Evolutionary conservation across 139 green algal species (phyloP).

Genomic region (Tetratostichococcus sp.): DNA sequence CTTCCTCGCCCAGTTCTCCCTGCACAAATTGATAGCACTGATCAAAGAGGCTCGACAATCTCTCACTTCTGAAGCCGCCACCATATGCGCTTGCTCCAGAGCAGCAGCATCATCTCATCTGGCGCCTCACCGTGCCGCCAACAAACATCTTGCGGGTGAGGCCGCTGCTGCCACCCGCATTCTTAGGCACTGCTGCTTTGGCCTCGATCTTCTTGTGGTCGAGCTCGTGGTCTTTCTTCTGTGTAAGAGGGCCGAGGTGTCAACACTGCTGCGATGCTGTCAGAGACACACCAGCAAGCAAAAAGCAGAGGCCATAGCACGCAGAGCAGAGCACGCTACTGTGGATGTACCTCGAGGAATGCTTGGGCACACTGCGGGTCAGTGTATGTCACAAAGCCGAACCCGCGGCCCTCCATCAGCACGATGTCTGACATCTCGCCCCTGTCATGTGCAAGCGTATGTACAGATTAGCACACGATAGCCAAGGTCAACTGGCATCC

Average conservation of each 20-base stretch:
- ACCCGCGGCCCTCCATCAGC: constrained; percentile 67
- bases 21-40: too few relatives aligned
- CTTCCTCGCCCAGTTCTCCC: constrained; percentile 66
- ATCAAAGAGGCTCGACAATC: too few relatives aligned
- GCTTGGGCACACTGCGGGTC: constrained; percentile 37
- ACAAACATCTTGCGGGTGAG: constrained; percentile 79
- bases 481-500: too few relatives aligned
- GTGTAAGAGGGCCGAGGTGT: neutral
- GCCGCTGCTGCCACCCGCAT: constrained; percentile 33
- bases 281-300: neutral
- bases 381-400: constrained; percentile 73
- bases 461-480: too few relatives aligned
- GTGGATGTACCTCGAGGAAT: constrained; percentile 49
- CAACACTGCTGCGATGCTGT: too few relatives aligned
- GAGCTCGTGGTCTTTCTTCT: constrained; percentile 51
- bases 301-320: too few relatives aligned
- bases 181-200: constrained; percentile 67
- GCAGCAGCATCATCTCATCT: too few relatives aligned
- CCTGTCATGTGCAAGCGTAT: constrained; percentile 25
- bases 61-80: too few relatives aligned
- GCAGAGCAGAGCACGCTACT: too few relatives aligned
- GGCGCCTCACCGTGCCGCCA: constrained; percentile 61
- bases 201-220: constrained; percentile 58
- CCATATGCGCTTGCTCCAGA: neutral
- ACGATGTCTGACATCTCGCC: constrained; percentile 60